These are phyloP conservation scores for Trichaptum fuscoviolaceum DNA, from an alignment of 768 basidiomycete species.

Conservation along the genomic window DNA sequence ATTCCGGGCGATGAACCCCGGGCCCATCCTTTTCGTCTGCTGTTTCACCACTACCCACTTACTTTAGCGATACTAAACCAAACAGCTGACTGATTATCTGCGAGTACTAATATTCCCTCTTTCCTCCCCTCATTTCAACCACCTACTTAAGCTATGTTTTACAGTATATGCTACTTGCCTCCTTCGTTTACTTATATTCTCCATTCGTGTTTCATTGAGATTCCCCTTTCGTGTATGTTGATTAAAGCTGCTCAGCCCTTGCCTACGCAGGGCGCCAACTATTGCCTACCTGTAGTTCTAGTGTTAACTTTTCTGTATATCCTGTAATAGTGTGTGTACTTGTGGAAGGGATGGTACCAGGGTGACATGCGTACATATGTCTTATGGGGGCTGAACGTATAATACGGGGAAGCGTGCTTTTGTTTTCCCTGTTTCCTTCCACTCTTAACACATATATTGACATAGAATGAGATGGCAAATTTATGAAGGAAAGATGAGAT, in stretches of 20 bases:
- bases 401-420: too few relatives aligned
- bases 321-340: neutral
- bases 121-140: neutral
- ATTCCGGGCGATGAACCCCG: neutral
- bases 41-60: neutral
- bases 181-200: neutral
- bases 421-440: too few relatives aligned
- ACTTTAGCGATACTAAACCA: neutral
- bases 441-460: too few relatives aligned
- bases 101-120: neutral
- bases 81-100: neutral
- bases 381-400: too few relatives aligned
- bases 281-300: neutral
- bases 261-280: neutral
- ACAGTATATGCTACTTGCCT: neutral
- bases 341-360: neutral
- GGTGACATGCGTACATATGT: too few relatives aligned
- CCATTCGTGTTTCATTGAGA: neutral
- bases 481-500: neutral
- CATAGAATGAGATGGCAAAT: too few relatives aligned
- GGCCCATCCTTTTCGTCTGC: neutral
- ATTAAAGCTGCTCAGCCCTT: neutral
- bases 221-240: neutral
- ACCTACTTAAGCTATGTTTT: neutral
- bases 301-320: neutral